Evolutionary conservation across 106 monocot species (phyloP).

Genomic region (Phalaenopsis aphrodite): DNA sequence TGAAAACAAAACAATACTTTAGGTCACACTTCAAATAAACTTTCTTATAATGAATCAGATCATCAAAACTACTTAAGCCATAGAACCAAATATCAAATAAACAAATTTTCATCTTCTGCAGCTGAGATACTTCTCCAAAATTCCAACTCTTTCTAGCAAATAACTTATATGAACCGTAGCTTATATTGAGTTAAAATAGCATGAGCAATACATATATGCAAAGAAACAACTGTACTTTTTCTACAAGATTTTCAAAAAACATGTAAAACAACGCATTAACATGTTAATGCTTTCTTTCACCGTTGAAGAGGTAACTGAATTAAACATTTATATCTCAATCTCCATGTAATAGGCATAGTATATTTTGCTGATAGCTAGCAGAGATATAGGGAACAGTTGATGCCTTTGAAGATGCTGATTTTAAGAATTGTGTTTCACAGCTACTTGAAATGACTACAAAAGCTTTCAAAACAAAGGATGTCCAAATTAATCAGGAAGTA

Average conservation of each 20-base stretch:
- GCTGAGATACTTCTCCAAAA: neutral
- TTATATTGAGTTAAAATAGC: neutral
- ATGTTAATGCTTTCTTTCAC: neutral
- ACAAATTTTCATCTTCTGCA: neutral
- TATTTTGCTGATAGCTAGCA: neutral
- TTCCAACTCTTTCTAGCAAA: neutral
- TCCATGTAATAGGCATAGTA: neutral
- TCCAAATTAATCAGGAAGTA: neutral
- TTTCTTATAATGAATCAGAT: no score
- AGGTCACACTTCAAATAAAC: no score
- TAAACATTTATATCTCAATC: neutral
- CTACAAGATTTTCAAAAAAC: no score
- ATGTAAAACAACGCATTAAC: neutral
- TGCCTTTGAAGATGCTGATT: neutral
- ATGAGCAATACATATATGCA: no score
- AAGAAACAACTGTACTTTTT: no score
- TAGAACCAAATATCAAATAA: no score
- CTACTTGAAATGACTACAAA: neutral
- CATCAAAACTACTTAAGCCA: no score
- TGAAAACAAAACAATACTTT: no score
- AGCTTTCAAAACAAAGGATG: neutral
- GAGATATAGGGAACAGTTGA: neutral
- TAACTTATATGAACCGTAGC: neutral
- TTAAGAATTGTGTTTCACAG: neutral
- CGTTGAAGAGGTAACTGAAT: neutral